These are phyloP conservation scores for Prunus mira DNA, from an alignment of 306 rosid species.

Conservation along the genomic window DNA sequence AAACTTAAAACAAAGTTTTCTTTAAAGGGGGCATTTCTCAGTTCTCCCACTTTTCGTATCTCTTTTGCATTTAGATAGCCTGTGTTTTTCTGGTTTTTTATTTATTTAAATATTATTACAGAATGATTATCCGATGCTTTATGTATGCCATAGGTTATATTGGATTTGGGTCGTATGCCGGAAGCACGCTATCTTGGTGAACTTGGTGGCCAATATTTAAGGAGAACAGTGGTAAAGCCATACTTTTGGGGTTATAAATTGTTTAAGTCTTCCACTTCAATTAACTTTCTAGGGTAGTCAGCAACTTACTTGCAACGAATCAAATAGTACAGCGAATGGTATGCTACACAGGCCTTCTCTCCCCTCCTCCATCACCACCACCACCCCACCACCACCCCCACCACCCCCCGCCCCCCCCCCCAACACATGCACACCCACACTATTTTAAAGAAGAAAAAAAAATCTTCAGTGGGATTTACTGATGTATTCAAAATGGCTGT, in stretches of 20 bases:
- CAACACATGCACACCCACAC: not conserved
- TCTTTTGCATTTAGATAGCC: too few species aligned
- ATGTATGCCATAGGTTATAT: constrained; percentile 38
- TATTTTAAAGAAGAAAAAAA: not conserved
- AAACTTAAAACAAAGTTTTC: too few species aligned
- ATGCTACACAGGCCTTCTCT: not conserved
- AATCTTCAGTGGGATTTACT: not conserved
- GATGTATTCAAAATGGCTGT: constrained; percentile 6
- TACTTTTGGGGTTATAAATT: not conserved
- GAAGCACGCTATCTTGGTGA: constrained; percentile 63
- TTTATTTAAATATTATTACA: not conserved
- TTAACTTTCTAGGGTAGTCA: not conserved
- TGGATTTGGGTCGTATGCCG: constrained; percentile 67
- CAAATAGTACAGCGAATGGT: too few species aligned
- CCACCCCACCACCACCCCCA: not conserved
- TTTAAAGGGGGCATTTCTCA: too few species aligned
- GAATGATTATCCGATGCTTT: not conserved
- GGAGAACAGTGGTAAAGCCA: constrained; percentile 46
- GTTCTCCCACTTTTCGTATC: too few species aligned
- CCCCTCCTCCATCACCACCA: too few species aligned
- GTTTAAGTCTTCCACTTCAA: not conserved
- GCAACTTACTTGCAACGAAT: too few species aligned
- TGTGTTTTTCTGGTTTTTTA: not conserved
- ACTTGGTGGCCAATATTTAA: constrained; percentile 40
- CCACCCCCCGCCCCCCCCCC: not conserved